Evolutionary conservation across 371 early-diverging fungal species (phyloP), one percentile per base, ranked within the genome.

Genomic region (Parasitella parasitica): DNA sequence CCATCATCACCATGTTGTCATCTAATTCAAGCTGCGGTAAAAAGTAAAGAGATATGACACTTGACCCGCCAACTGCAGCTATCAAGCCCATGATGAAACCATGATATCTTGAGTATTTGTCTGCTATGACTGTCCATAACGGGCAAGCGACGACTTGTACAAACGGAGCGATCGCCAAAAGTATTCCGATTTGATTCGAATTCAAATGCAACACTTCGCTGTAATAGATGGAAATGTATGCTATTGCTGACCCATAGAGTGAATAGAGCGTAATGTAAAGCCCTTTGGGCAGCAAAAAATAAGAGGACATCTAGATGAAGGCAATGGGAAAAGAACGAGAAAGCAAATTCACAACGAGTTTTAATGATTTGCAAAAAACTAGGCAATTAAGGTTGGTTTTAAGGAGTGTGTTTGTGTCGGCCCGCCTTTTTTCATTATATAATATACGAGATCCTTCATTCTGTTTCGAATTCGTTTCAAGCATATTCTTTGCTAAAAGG

Each of bases 101-200:
- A 39, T 74, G 77, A 59, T 48, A 71, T 12, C 41, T 24, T 2
- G 77, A 70, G 15, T 51, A 52, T 57, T 28, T 64, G 37, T 77
- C 77, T 37, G 70, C 77, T 6, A 74, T 43, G 15, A 67, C 12
- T 0, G 75, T 74, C 77, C 77, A 77, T 8, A 74, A 15, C 0
- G 77, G 77, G 35, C 72, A 77, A 11, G 77, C 62, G 0, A 77
- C n/a, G 1, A 55, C 59, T 46, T 77, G 77, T 6, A 77, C 60
- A 64, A 77, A 77, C 2, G 72, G 72, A 8, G 77, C 62, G 49
- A 72, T 68, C 16, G 77, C 77, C 24, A 77, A 58, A 30, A 77
- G 43, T 15, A 74, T 32, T 7, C 77, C 77, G 38, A 77, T 74
- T 38, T 77, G 72, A 41, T 67, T 48, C 6, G 72, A 70, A 2